These are phyloP conservation scores for Diplocarpon rosae DNA, from an alignment of 2,329 filamentous ascomycete genomes.

Conservation along the genomic window DNA sequence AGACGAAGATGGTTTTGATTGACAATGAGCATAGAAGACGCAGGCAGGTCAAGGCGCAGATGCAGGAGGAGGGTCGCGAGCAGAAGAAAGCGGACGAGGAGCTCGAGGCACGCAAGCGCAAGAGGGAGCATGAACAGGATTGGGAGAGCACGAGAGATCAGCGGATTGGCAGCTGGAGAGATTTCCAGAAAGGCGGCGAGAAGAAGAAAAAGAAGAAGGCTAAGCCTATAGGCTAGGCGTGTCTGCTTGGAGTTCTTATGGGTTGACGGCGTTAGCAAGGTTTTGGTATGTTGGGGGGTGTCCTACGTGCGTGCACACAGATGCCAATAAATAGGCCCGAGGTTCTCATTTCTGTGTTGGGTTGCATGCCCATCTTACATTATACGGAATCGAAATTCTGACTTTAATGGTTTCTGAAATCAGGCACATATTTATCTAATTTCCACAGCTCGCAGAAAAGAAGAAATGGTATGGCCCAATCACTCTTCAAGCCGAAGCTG, in stretches of 20 bases:
- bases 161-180: slow-evolving; percentile 86
- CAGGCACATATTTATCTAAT: too few species aligned
- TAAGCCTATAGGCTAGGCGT: slow-evolving; percentile 24
- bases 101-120: slow-evolving; percentile 66
- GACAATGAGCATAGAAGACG: slow-evolving; percentile 82
- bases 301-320: neutral
- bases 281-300: neutral
- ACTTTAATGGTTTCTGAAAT: too few species aligned
- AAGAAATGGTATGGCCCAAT: too few species aligned
- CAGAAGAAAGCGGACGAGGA: slow-evolving; percentile 81
- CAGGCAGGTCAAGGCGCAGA: slow-evolving; percentile 80
- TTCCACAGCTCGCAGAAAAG: too few species aligned
- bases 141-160: slow-evolving; percentile 91
- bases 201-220: slow-evolving; percentile 59
- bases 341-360: too few species aligned
- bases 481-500: too few species aligned
- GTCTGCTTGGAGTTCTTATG: neutral
- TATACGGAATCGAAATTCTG: too few species aligned
- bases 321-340: neutral
- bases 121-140: slow-evolving; percentile 84
- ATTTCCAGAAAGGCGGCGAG: slow-evolving; percentile 64
- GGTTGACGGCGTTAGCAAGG: slow-evolving; percentile 7
- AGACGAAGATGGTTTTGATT: slow-evolving; percentile 79
- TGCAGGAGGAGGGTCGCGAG: slow-evolving; percentile 92
- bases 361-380: too few species aligned